Conservation (phyloP, 2,329 filamentous ascomycete genomes). For the Neofusicoccum sp. region DNA sequence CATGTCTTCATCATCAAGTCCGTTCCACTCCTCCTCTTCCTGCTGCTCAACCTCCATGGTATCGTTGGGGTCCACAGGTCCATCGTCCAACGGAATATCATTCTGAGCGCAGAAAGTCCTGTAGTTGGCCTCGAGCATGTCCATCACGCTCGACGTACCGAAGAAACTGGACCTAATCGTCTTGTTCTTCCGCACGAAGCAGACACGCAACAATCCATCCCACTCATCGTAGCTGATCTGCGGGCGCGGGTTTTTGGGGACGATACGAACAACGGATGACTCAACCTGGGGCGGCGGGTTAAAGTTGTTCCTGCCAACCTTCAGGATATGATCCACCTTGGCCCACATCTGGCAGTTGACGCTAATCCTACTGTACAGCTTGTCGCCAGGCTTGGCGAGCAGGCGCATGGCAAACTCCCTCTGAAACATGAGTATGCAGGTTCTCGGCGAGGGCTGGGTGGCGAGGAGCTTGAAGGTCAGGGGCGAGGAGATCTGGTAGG, state of each 20-base stretch:
- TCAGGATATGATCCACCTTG: slow-evolving; percentile 72
- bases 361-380: slow-evolving; percentile 83
- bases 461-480: slow-evolving; percentile 88
- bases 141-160: slow-evolving; percentile 75
- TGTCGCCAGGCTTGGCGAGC: slow-evolving; percentile 82
- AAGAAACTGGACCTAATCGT: slow-evolving; percentile 80
- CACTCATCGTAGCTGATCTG: slow-evolving; percentile 93
- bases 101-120: slow-evolving; percentile 87
- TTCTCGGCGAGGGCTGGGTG: slow-evolving; percentile 75
- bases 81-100: slow-evolving; percentile 72
- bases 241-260: slow-evolving; percentile 80
- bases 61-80: slow-evolving; percentile 39
- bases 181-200: slow-evolving; percentile 87
- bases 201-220: slow-evolving; percentile 81
- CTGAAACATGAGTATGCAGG: slow-evolving; percentile 93
- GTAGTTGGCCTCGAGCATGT: slow-evolving; percentile 85
- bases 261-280: slow-evolving; percentile 83
- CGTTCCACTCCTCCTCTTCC: slow-evolving; percentile 49
- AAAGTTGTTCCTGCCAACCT: slow-evolving; percentile 96
- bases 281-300: slow-evolving; percentile 92
- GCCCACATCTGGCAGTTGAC: slow-evolving; percentile 95
- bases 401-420: slow-evolving; percentile 89
- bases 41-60: slow-evolving; percentile 51
- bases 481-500: slow-evolving; percentile 80
- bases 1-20: slow-evolving; percentile 55